These are phyloP conservation scores for Ustilago trichophora DNA, from an alignment of 1,284 basidiomycete genomes.

Conservation along the genomic window DNA sequence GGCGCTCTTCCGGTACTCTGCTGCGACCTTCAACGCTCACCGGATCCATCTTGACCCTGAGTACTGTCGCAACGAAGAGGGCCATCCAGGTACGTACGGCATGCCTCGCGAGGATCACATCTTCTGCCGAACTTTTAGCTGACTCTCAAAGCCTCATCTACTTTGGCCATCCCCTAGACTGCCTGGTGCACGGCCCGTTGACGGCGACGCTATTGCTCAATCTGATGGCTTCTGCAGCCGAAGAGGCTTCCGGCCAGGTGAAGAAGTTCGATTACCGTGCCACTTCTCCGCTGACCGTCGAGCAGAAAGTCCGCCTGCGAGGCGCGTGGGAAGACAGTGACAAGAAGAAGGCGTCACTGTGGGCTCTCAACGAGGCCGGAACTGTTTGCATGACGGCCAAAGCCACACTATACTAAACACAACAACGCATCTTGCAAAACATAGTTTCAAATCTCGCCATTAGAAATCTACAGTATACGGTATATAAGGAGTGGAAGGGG, in stretches of 20 bases:
- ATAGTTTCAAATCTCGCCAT: too few species aligned
- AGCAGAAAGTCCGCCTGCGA: conserved; percentile 27
- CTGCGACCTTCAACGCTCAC: conserved; percentile 62
- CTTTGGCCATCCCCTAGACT: conserved; percentile 22
- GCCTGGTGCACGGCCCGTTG: conserved; percentile 56
- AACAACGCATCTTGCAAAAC: too few species aligned
- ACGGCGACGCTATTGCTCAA: conserved; percentile 49
- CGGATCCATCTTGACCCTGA: conserved; percentile 58
- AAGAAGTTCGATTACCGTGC: conserved; percentile 46
- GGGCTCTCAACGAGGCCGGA: conserved; percentile 36
- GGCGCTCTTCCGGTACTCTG: conserved; percentile 61
- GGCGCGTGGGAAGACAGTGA: conserved; percentile 25
- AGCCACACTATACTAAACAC: conserved; percentile 15
- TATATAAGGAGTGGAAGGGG: too few species aligned
- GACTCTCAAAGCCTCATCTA: too few species aligned
- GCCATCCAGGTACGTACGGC: conserved; percentile 33
- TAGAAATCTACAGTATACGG: too few species aligned
- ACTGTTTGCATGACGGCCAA: conserved; percentile 42
- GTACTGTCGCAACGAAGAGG: conserved; percentile 57
- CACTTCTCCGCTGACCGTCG: conserved; percentile 42
- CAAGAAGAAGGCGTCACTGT: conserved; percentile 19
- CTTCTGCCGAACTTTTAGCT: too few species aligned
- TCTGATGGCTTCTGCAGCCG: conserved; percentile 10
- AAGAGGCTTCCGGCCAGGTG: conserved; percentile 4
- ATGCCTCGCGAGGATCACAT: not conserved